These are phyloP conservation scores for Davidsoniella eucalypti DNA, from an alignment of 2,329 filamentous ascomycete species.

Conservation along the genomic window DNA sequence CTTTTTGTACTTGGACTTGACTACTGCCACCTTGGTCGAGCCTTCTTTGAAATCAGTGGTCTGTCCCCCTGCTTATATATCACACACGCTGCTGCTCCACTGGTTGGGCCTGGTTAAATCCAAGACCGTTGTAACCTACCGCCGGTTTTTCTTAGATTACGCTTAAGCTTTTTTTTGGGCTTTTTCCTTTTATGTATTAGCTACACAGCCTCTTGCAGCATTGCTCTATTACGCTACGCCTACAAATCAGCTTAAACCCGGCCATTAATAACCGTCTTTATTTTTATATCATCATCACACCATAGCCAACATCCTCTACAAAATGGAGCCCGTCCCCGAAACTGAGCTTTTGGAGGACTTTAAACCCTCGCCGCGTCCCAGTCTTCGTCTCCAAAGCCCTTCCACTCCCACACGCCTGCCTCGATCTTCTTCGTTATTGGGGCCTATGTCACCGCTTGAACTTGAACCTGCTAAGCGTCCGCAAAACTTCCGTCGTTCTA, in stretches of 20 bases:
- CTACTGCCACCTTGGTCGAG: too few relatives aligned
- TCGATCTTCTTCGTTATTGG: constrained; percentile 4
- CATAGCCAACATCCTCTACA: constrained; percentile 9
- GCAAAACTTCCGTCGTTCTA: constrained; percentile 37
- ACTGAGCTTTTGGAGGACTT: constrained; percentile 54
- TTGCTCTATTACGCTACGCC: too few relatives aligned
- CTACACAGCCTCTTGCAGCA: too few relatives aligned
- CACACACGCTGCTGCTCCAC: too few relatives aligned
- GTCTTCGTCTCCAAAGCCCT: constrained; percentile 30
- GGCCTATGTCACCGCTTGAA: constrained; percentile 20
- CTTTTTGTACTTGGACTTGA: too few relatives aligned
- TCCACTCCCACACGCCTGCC: constrained; percentile 15
- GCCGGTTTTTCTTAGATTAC: neutral
- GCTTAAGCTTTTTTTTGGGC: neutral
- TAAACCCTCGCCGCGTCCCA: constrained; percentile 38
- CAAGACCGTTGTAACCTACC: neutral
- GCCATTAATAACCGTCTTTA: neutral
- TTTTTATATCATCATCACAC: neutral
- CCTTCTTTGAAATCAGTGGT: too few relatives aligned
- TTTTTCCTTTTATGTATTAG: neutral
- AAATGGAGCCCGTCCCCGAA: constrained; percentile 53
- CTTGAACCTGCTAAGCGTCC: constrained; percentile 33
- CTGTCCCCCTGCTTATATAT: too few relatives aligned
- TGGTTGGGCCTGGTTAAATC: too few relatives aligned
- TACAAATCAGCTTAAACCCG: too few relatives aligned